These are phyloP conservation scores for Cryphonectria radicalis DNA, from an alignment of 2,329 filamentous ascomycete genomes.

Conservation along the genomic window DNA sequence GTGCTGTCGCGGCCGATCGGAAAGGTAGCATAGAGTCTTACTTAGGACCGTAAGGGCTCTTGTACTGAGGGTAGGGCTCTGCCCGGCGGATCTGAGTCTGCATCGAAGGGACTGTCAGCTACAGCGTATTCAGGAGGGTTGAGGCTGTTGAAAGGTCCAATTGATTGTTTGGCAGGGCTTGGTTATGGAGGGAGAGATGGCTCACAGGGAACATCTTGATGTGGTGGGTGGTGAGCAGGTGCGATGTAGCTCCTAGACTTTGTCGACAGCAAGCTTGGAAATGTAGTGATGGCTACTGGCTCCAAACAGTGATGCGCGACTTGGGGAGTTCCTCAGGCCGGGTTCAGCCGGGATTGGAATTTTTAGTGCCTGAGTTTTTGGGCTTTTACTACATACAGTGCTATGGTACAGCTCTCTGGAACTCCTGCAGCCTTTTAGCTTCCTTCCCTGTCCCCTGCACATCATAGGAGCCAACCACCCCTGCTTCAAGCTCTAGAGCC, in stretches of 20 bases:
- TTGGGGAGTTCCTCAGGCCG: slow-evolving; percentile 20
- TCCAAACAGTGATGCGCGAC: slow-evolving; percentile 26
- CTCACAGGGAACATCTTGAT: slow-evolving; percentile 39
- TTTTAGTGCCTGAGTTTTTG: slow-evolving; percentile 27
- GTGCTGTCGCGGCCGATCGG: slow-evolving; percentile 4
- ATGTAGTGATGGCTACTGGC: slow-evolving; percentile 27
- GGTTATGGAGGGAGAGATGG: neutral
- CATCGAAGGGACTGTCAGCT: slow-evolving; percentile 32
- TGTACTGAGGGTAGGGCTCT: slow-evolving; percentile 49
- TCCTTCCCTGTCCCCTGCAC: neutral
- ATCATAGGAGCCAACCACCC: neutral
- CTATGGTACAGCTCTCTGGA: neutral
- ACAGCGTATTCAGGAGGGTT: slow-evolving; percentile 32
- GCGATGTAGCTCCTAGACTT: slow-evolving; percentile 36
- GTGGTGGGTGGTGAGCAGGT: slow-evolving; percentile 26
- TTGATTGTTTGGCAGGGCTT: neutral
- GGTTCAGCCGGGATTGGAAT: slow-evolving; percentile 26
- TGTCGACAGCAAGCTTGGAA: slow-evolving; percentile 30
- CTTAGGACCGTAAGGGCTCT: slow-evolving; percentile 69
- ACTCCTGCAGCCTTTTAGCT: slow-evolving; percentile 10
- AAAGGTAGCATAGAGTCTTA: slow-evolving; percentile 46
- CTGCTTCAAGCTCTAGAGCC: slow-evolving; percentile 2
- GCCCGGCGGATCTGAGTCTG: slow-evolving; percentile 52
- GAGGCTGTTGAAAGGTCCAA: neutral
- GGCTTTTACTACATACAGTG: neutral